A percentile compares a stretch with the other conserved stretches of the same genome.
These are phyloP conservation scores for Hygrocybe punicea DNA, from an alignment of 768 basidiomycete genomes.

Conservation along the genomic window DNA sequence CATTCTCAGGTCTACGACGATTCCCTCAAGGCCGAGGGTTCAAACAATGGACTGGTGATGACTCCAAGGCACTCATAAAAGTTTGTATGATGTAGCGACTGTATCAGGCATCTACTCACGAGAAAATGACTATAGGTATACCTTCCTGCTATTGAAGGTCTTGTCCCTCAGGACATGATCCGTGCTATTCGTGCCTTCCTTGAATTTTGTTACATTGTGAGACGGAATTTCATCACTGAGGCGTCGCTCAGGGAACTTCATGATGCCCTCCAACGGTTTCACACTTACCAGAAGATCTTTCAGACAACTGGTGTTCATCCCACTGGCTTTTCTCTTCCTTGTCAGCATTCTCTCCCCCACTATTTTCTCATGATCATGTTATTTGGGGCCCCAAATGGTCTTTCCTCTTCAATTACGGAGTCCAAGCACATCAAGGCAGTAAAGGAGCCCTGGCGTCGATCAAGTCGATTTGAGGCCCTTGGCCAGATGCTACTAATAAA, in stretches of 20 bases:
- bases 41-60: constrained; percentile 12
- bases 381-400: constrained; percentile 28
- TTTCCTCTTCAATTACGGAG: constrained; percentile 35
- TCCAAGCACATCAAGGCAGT: constrained; percentile 34
- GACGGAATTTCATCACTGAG: constrained; percentile 10
- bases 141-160: constrained; percentile 17
- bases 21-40: constrained; percentile 10
- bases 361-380: constrained; percentile 14
- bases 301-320: constrained; percentile 4
- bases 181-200: constrained; percentile 15
- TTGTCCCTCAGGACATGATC: constrained; percentile 15
- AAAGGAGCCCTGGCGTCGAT: constrained; percentile 36
- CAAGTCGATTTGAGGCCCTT: constrained; percentile 30
- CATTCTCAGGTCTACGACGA: constrained; percentile 6
- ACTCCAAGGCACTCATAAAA: constrained; percentile 12
- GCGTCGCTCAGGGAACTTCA: constrained; percentile 1
- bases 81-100: too few species aligned
- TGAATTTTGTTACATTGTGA: constrained; percentile 24
- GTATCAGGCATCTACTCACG: background rate
- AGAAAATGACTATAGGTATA: constrained; percentile 18
- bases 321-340: constrained; percentile 16
- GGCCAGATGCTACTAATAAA: constrained; percentile 38
- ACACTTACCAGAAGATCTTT: constrained; percentile 15
- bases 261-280: constrained; percentile 7
- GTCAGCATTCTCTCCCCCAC: constrained; percentile 24